Base-by-base conservation (phyloP, 2,329 filamentous ascomycete species). In the Paraphaeosphaeria minitans region DNA sequence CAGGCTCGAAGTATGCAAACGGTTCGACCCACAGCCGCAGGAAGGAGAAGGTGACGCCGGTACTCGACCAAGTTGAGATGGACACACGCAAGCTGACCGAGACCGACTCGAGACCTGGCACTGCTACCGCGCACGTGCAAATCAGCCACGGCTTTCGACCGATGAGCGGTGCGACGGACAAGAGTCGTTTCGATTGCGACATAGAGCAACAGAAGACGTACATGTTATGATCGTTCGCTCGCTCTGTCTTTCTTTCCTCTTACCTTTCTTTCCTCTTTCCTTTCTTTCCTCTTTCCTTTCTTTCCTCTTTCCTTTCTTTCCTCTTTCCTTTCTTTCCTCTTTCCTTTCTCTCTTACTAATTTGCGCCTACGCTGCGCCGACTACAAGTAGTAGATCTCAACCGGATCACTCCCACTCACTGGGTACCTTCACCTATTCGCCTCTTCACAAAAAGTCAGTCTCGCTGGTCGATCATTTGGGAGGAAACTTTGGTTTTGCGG, bases 201-300 rank as follows among this genome's bases (percentile, higher is more conserved):
- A 66, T 75, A 47, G 73, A 76, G 60, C 72, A 75, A 45, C 73
- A 76, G 65, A 75, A 75, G 62, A 52, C 61, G 37, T 75, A 70
- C 61, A 75, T 73, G 72, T 75, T 70, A 58, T 76, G 65, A 65
- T 29, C n/a, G n/a, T 54, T 39, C 50, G 19, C 33, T 56, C 33
- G 22, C 21, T 51, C 61, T 16, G n/a, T 56, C 53, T 51, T 63
- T 59, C 62, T 63, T 61, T 56, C 46, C 33, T 47, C n/a, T n/a
- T n/a, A n/a, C n/a, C n/a, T n/a, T n/a, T n/a, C n/a, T n/a, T n/a
- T n/a, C n/a, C n/a, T n/a, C n/a, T n/a, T n/a, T n/a, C n/a, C 53
- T 51, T 63, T 59, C 62, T 63, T 61, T 56, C 46, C 33, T 47
- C n/a, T n/a, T n/a, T n/a, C n/a, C 53, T 51, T 63, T 59, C 62